Evolutionary conservation across 352 stramenopile genomes (phyloP), one percentile per base, ranked within the genome.

Genomic region (Blastocystis hominis): DNA sequence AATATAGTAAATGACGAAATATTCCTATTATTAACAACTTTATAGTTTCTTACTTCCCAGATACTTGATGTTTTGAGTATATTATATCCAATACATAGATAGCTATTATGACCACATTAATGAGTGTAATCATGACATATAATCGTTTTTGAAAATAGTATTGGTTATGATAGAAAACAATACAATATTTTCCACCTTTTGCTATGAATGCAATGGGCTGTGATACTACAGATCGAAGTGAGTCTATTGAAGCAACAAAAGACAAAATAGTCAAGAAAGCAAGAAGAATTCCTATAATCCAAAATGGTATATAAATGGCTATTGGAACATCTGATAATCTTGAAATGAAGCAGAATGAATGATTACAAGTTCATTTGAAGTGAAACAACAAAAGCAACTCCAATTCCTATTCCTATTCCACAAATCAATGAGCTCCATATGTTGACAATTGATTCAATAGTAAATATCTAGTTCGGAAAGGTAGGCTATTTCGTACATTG

Each of bases 151-250:
- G 10, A 59, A 44, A 42, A 47, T 36, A 1, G 17, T 75, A 38
- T 75, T 0, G 30, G 38, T 75, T 40, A 42, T 46, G n/a, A n/a
- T 13, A 84, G 54, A 46, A 84, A 63, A 68, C 47, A 50, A 47
- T 38, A n/a, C 4, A 84, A 38, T 40, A 61, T 42, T 36, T 47
- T 30, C 72, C 72, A 10, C 72, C 72, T 84, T 84, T 84, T 42
- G 72, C 72, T n/a, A 44, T 68, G 68, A 84, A 84, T 24, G 72
- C 72, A 68, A 84, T 84, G 7, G 72, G 53, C 42, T 84, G 72
- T 36, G 44, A 68, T 20, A 68, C 53, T 47, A 84, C 68, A 46
- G 55, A 68, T n/a, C 40, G 47, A n/a, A 84, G 30, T 15, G 72
- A 84, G 9, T 68, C 1, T 34, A 64, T 13, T 2, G 72, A 69